Percentiles rank a stretch among this genome's conserved stretches.
phyloP scores from a whole-genome alignment of 345 rosid species.

The Gossypioides kirkii region DNA sequence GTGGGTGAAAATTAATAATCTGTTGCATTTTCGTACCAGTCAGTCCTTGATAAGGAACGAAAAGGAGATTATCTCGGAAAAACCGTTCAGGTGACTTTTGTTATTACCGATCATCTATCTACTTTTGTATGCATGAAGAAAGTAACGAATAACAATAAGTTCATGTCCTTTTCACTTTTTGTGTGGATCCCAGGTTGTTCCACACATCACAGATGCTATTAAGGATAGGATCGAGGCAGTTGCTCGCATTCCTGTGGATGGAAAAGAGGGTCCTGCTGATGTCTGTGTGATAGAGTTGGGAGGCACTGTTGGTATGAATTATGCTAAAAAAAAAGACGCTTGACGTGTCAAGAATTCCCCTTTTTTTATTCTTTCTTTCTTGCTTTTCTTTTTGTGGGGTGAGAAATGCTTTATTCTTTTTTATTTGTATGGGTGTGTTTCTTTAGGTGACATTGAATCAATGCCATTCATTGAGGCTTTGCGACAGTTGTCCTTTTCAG shows the following conservation, averaged over 20 bases:
- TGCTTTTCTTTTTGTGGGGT: background rate
- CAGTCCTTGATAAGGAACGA: constrained; percentile 85
- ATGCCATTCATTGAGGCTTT: constrained; percentile 98
- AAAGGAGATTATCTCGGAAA: constrained; percentile 90
- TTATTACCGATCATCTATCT: background rate
- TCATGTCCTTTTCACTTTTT: constrained; percentile 10
- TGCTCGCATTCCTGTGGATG: constrained; percentile 84
- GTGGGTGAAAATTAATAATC: constrained; percentile 3
- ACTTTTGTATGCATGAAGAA: constrained; percentile 8
- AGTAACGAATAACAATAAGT: background rate
- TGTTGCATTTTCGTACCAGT: constrained; percentile 32
- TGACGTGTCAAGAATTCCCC: constrained; percentile 5
- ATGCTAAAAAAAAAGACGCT: background rate
- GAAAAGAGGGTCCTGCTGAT: constrained; percentile 77
- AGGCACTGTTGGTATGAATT: constrained; percentile 89
- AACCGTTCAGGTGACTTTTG: constrained; percentile 72
- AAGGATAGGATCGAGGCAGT: constrained; percentile 83
- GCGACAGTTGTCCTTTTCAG: constrained; percentile 85
- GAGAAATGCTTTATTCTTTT: constrained; percentile 7
- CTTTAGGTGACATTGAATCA: constrained; percentile 90
- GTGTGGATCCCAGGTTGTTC: constrained; percentile 64
- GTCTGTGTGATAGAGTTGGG: constrained; percentile 98
- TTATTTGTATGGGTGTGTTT: constrained; percentile 2
- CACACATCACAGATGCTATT: constrained; percentile 92
- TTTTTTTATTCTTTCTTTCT: background rate